Conservation (phyloP, 1,139 yeast species). For the Scheffersomyces titani region DNA sequence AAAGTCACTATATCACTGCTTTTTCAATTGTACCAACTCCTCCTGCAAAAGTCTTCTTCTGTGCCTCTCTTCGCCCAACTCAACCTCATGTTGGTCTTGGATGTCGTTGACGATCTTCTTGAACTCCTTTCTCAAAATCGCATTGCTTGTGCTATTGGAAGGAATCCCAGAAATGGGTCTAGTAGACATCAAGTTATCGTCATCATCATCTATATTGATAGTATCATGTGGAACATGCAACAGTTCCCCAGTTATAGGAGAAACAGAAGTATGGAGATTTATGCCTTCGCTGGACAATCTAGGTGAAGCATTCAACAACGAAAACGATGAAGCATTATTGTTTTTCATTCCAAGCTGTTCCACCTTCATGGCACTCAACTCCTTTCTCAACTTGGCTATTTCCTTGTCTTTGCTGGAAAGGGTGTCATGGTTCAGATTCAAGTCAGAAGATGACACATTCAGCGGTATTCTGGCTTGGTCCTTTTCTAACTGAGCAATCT, state of each 20-base stretch:
- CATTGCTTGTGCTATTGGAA: constrained; percentile 31
- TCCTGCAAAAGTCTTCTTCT: constrained; percentile 51
- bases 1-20: not conserved
- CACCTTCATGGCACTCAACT: constrained; percentile 48
- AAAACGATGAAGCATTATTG: constrained; percentile 6
- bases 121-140: constrained; percentile 68
- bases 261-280: constrained; percentile 11
- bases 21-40: constrained; percentile 24
- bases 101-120: constrained; percentile 65
- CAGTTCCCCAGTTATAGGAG: constrained; percentile 29
- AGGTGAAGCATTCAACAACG: constrained; percentile 9
- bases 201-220: constrained; percentile 12
- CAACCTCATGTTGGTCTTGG: constrained; percentile 61
- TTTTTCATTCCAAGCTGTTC: constrained; percentile 45
- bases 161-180: constrained; percentile 17
- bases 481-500: constrained; percentile 45
- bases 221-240: constrained; percentile 10
- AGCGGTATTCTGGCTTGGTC: constrained; percentile 25
- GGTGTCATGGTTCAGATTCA: constrained; percentile 23
- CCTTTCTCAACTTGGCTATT: constrained; percentile 46
- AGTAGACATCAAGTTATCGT: constrained; percentile 16
- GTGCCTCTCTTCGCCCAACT: constrained; percentile 57
- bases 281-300: constrained; percentile 7
- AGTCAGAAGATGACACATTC: constrained; percentile 13
- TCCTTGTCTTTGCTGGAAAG: constrained; percentile 47